Conservation (phyloP, 2,329 filamentous ascomycete genomes). For the Epichloe sp. region DNA sequence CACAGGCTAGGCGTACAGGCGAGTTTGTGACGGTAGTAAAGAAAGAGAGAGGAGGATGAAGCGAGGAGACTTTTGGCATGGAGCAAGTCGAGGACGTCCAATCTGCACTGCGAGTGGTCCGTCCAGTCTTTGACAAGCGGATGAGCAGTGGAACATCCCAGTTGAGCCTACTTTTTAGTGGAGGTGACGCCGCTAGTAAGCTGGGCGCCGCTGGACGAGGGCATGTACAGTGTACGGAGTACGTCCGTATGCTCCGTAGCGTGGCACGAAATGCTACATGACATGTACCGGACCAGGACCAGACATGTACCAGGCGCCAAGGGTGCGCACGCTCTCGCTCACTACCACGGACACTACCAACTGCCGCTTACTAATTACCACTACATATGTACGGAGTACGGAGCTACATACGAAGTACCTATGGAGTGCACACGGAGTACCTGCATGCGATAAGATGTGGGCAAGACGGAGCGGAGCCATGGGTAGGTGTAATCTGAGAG, state of each 20-base stretch:
- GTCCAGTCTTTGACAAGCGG: not conserved
- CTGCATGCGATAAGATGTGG: not conserved
- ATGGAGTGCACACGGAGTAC: too few relatives aligned
- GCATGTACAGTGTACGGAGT: not conserved
- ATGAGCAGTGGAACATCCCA: not conserved
- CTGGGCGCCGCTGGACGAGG: constrained; percentile 1
- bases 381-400: too few relatives aligned
- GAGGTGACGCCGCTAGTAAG: not conserved
- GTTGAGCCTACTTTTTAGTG: not conserved
- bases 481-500: not conserved
- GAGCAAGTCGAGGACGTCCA: not conserved
- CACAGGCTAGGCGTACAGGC: not conserved
- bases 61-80: not conserved
- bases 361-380: too few relatives aligned
- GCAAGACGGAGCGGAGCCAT: not conserved
- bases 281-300: not conserved
- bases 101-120: not conserved
- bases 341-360: too few relatives aligned
- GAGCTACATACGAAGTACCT: too few relatives aligned
- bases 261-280: constrained; percentile 5
- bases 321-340: not conserved
- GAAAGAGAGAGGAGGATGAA: not conserved
- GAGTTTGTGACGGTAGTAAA: not conserved
- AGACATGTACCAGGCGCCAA: not conserved
- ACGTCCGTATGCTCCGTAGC: not conserved